A percentile compares a stretch with the other conserved stretches of the same genome.
phyloP scores from a whole-genome alignment of 495 filamentous ascomycete species.

The Chaetomium tenue region DNA sequence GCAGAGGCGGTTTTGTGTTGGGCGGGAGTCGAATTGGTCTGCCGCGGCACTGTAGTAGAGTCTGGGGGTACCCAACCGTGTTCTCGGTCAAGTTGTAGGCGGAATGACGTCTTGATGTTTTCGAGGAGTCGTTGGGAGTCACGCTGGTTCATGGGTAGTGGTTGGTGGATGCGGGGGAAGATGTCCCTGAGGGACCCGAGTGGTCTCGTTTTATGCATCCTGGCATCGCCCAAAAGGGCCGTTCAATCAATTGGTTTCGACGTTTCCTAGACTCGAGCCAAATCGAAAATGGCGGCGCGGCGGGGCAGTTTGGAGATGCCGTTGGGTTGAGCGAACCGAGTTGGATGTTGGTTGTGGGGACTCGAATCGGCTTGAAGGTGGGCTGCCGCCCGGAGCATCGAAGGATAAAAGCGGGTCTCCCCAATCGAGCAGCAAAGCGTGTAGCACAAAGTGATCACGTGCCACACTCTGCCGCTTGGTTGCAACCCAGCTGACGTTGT shows the following conservation, averaged over 20 bases:
- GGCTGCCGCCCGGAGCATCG: not conserved
- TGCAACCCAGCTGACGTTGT: not conserved
- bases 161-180: slow-evolving; percentile 65
- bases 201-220: slow-evolving; percentile 35
- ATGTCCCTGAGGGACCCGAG: slow-evolving; percentile 49
- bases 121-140: slow-evolving; percentile 68
- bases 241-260: not conserved
- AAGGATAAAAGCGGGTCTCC: not conserved
- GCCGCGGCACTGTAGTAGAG: slow-evolving; percentile 26
- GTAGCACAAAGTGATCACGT: not conserved
- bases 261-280: not conserved
- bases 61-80: slow-evolving; percentile 48
- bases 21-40: not conserved
- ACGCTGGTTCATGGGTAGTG: slow-evolving; percentile 61
- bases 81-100: slow-evolving; percentile 65
- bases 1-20: not conserved
- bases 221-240: not conserved
- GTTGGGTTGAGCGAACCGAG: not conserved
- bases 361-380: not conserved
- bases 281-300: not conserved
- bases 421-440: not conserved
- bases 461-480: not conserved
- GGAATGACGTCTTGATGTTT: slow-evolving; percentile 73
- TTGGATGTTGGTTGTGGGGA: not conserved
- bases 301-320: not conserved